Conservation (phyloP, 768 basidiomycete species). For the Naematelia encephala region DNA sequence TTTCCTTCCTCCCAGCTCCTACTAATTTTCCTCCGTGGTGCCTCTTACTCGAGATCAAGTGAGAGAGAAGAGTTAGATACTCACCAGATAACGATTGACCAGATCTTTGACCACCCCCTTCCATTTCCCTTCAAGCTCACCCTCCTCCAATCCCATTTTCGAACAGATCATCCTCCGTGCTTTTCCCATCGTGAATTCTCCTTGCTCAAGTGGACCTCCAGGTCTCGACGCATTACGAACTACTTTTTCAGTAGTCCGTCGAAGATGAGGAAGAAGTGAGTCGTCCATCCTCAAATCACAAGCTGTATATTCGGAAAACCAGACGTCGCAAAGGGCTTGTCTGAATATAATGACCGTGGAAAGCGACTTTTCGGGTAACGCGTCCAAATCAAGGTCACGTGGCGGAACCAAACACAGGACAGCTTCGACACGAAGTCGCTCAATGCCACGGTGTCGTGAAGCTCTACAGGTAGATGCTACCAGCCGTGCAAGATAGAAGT, state of each 20-base stretch:
- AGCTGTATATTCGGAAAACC: too few relatives aligned
- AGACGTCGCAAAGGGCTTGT: too few relatives aligned
- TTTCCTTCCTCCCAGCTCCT: too few relatives aligned
- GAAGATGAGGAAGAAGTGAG: constrained; percentile 17
- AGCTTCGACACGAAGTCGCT: too few relatives aligned
- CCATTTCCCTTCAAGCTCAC: constrained; percentile 18
- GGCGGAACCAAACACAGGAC: constrained; percentile 21
- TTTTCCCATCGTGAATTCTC: constrained; percentile 22
- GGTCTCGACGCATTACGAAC: constrained; percentile 20
- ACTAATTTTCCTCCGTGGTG: too few relatives aligned
- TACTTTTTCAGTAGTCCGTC: not conserved
- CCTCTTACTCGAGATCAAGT: too few relatives aligned
- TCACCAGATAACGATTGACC: constrained; percentile 25
- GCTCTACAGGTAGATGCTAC: too few relatives aligned
- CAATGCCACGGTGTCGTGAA: too few relatives aligned
- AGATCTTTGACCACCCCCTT: constrained; percentile 27
- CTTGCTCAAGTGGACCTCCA: constrained; percentile 21
- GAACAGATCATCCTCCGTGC: constrained; percentile 18
- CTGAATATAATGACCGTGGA: not conserved
- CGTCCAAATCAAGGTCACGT: not conserved
- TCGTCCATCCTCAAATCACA: constrained; percentile 17
- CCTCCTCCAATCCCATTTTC: constrained; percentile 23
- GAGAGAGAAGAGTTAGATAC: not conserved
- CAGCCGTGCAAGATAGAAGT: too few relatives aligned
- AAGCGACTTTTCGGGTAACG: not conserved